Conservation (phyloP, 2,329 filamentous ascomycete species). For the Cladobotryum protrusum region DNA sequence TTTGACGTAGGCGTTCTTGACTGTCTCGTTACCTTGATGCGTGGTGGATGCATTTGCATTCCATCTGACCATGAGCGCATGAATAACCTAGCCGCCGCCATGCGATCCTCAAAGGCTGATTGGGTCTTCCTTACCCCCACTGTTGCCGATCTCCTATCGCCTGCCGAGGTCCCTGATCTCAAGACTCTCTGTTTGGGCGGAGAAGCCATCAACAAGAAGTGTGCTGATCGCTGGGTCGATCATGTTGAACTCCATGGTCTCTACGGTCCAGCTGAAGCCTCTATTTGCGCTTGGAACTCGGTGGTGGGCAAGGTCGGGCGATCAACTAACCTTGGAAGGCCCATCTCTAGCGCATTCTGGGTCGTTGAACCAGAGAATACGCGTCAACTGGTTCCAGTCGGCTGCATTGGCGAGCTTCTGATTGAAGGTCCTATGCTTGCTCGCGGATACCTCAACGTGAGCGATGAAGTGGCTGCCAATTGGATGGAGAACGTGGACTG, state of each 20-base stretch:
- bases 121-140: slow-evolving; percentile 15
- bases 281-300: slow-evolving; percentile 5
- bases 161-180: slow-evolving; percentile 6
- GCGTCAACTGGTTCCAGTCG: slow-evolving; percentile 14
- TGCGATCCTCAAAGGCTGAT: slow-evolving; percentile 7
- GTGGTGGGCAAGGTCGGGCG: slow-evolving; percentile 1
- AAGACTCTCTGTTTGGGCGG: slow-evolving; percentile 9
- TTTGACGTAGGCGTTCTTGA: slow-evolving; percentile 18
- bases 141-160: slow-evolving; percentile 11
- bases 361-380: slow-evolving; percentile 13
- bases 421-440: slow-evolving; percentile 18
- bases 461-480: slow-evolving; percentile 12
- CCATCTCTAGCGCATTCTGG: slow-evolving; percentile 14
- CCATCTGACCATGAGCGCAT: slow-evolving; percentile 13
- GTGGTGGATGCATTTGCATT: slow-evolving; percentile 16
- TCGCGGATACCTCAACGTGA: slow-evolving; percentile 13
- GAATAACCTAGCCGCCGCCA: slow-evolving; percentile 11
- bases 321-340: slow-evolving; percentile 11
- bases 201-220: slow-evolving; percentile 9
- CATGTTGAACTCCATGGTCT: slow-evolving; percentile 6
- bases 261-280: slow-evolving; percentile 11
- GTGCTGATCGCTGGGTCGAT: slow-evolving; percentile 6
- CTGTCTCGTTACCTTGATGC: slow-evolving; percentile 12
- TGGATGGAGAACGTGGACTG: slow-evolving; percentile 11
- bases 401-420: slow-evolving; percentile 16